phyloP scores from a whole-genome alignment of 208 protist genomes.

The Porcisia deanei region DNA sequence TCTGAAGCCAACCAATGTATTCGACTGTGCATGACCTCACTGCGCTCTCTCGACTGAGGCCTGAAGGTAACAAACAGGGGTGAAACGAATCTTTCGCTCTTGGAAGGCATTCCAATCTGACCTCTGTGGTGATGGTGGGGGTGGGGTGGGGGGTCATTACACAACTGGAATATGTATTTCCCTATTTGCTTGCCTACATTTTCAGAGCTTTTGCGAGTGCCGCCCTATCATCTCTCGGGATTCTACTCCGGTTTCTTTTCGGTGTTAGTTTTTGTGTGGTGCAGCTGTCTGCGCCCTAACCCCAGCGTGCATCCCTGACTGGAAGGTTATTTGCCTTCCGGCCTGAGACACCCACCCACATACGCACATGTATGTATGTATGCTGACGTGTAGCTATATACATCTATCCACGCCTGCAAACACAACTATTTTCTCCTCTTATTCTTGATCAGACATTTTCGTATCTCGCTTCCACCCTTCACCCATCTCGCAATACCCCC shows the following conservation, averaged over 20 bases:
- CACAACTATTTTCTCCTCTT: no score
- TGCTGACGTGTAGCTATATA: neutral
- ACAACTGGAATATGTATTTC: neutral
- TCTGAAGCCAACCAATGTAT: slow-evolving; percentile 13
- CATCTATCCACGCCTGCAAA: no score
- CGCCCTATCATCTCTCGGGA: no score
- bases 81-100: no score
- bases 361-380: neutral
- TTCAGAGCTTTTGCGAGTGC: no score
- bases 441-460: neutral
- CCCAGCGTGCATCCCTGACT: no score
- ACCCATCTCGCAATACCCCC: no score
- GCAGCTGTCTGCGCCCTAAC: no score
- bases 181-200: neutral
- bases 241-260: neutral
- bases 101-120: no score
- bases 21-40: slow-evolving; percentile 10
- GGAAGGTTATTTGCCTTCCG: no score
- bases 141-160: neutral
- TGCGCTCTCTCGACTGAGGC: slow-evolving; percentile 9
- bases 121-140: no score
- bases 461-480: neutral
- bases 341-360: neutral
- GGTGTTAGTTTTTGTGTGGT: neutral
- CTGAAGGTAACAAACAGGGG: neutral